Base-by-base conservation (phyloP, 768 basidiomycete genomes). In the Termitomyces sp. region DNA sequence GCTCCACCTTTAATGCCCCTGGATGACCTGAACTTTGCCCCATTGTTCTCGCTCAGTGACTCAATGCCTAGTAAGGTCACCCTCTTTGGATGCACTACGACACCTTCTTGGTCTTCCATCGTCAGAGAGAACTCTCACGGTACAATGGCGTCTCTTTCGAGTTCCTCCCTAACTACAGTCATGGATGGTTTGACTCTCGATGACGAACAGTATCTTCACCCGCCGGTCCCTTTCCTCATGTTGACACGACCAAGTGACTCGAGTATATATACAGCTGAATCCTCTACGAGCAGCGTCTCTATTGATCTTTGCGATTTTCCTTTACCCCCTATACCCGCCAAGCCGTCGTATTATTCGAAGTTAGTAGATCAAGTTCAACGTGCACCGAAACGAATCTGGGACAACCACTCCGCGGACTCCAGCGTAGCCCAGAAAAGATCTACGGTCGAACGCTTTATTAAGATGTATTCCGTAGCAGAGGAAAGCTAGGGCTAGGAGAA, bases 291-390 rank as follows among this genome's bases (percentile, higher is more conserved):
- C 64, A 78, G 72, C 45, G 61, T 70, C n/a, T 76, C 76, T 0
- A 68, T 82, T 22, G 72, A 80, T 61, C 69, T 84, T 52, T 72
- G 75, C 63, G 77, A 80, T 54, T 84, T 84, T 67, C 82, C 82
- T 16, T 65, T 74, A 2, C 81, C 81, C 1, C 82, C 79, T 28
- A 56, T 60, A 39, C 64, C 65, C 35, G 48, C 69, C 42, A 64
- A 69, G 28, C 63, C 62, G 4, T 54, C 65, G 28, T 65, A 65
- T 50, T 65, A 63, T 39, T 53, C 59, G 18, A 67, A 64, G 49
- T 60, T 68, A 60, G 57, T 65, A 20, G 64, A 66, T 61, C 60
- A 55, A 49, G 58, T 65, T 28, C 60, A 60, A 16, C 55, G 24
- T 51, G 55, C 51, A 22, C 63, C 55, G 52, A 70, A 57, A 54